Evolutionary conservation across 208 protist genomes (phyloP).

Genomic region (Acanthamoeba sp.): DNA sequence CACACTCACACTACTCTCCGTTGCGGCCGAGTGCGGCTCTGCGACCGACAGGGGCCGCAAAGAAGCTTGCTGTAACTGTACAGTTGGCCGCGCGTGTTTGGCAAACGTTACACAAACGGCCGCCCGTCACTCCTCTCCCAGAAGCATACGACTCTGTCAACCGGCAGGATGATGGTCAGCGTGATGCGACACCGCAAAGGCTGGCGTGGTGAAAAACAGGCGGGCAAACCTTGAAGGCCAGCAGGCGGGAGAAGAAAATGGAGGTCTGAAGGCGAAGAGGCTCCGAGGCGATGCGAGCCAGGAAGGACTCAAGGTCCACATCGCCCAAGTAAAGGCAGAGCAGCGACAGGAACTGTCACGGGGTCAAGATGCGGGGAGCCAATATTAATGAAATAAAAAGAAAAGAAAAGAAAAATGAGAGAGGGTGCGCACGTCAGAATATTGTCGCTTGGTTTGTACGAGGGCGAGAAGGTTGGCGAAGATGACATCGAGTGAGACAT

Average conservation of each 20-base stretch:
- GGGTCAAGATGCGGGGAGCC: background rate
- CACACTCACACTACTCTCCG: no score
- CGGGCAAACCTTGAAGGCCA: conserved; percentile 56
- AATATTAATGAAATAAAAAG: background rate
- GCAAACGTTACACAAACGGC: background rate
- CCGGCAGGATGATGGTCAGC: no score
- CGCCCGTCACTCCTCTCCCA: background rate
- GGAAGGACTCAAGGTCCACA: conserved; percentile 55
- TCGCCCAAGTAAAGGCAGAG: conserved; percentile 65
- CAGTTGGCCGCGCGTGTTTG: no score
- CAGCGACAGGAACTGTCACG: conserved; percentile 57
- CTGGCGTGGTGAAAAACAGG: background rate
- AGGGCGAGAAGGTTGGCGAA: conserved; percentile 75
- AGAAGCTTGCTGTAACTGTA: no score
- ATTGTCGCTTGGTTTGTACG: conserved; percentile 62
- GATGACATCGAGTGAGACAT: background rate
- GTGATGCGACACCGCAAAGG: no score
- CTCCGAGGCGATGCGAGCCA: conserved; percentile 50
- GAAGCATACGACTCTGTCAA: conserved; percentile 9
- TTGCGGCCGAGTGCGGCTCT: no score
- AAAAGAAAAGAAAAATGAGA: background rate
- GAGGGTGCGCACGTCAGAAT: conserved; percentile 32
- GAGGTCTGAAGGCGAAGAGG: conserved; percentile 71
- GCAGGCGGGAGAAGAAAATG: conserved; percentile 70
- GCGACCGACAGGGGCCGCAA: no score